phyloP scores from a whole-genome alignment of 2,329 filamentous ascomycete species.

The Magnaporthiopsis poae region DNA sequence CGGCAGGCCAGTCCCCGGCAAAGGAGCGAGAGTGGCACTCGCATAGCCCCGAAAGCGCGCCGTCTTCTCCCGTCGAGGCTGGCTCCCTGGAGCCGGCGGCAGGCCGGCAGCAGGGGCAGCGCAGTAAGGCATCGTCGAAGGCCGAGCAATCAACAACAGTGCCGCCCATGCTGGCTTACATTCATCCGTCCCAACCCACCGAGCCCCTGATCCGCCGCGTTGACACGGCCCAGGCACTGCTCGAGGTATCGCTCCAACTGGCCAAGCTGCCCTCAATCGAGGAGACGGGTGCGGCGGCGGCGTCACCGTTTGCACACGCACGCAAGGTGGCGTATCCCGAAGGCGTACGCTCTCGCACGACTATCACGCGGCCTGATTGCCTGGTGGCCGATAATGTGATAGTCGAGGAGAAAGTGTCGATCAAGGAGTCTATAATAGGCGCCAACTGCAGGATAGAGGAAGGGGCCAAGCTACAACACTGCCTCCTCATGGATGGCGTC shows the following conservation, averaged over 20 bases:
- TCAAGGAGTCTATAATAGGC: constrained; percentile 85
- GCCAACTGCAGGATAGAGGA: constrained; percentile 76
- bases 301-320: constrained; percentile 67
- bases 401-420: constrained; percentile 78
- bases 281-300: constrained; percentile 44
- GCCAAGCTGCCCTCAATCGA: constrained; percentile 71
- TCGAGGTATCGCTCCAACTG: constrained; percentile 72
- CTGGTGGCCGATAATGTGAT: constrained; percentile 82
- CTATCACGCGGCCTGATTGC: constrained; percentile 71
- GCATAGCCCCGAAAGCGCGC: constrained; percentile 5
- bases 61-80: not conserved
- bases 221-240: constrained; percentile 73
- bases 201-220: constrained; percentile 72
- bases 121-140: constrained; percentile 15
- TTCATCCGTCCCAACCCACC: constrained; percentile 52
- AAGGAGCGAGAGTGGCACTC: constrained; percentile 9
- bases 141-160: constrained; percentile 25
- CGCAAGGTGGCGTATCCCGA: constrained; percentile 76
- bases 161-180: constrained; percentile 70
- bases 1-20: constrained; percentile 15
- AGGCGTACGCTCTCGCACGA: constrained; percentile 68
- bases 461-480: constrained; percentile 78
- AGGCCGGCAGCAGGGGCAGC: not conserved
- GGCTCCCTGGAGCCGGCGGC: not conserved
- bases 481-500: constrained; percentile 85